Percentiles rank a stretch among this genome's conserved stretches.
phyloP scores from a whole-genome alignment of 1,139 yeast species.

The Wickerhamomyces sp. region DNA sequence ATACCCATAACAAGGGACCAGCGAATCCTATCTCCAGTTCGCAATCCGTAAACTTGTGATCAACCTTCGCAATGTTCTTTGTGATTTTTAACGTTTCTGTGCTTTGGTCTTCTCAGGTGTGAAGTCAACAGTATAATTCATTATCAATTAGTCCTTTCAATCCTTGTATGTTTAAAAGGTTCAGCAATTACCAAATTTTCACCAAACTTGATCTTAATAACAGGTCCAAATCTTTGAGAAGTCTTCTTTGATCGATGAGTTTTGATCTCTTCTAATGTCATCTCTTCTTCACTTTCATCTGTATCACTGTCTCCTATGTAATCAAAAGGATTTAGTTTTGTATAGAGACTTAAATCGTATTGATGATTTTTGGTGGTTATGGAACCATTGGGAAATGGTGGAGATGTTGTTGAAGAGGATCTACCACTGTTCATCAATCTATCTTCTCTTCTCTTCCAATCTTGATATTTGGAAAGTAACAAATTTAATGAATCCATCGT shows the following conservation, averaged over 20 bases:
- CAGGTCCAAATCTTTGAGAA: conserved; percentile 18
- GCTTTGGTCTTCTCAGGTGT: no score
- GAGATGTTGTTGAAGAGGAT: conserved; percentile 3
- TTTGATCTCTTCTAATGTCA: conserved; percentile 15
- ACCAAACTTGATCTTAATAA: conserved; percentile 19
- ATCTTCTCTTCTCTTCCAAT: conserved; percentile 31
- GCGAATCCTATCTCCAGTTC: no score
- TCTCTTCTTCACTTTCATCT: conserved; percentile 20
- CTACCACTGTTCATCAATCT: conserved; percentile 11
- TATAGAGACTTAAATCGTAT: conserved; percentile 14
- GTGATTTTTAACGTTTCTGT: no score
- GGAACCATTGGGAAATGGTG: no score
- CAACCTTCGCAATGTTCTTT: no score
- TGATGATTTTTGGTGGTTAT: background rate
- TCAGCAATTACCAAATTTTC: conserved; percentile 17
- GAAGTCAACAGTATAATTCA: no score
- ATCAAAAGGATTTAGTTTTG: conserved; percentile 14
- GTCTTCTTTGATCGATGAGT: conserved; percentile 10
- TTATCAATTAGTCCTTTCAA: conserved; percentile 6
- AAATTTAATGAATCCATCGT: conserved; percentile 47
- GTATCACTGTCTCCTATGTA: conserved; percentile 22
- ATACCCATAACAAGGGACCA: no score
- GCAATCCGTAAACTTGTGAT: no score
- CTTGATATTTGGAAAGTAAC: conserved; percentile 43
- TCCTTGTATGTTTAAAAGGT: conserved; percentile 19